Evolutionary conservation across 2,329 filamentous ascomycete species (phyloP).

Genomic region (Talaromyces piceae): DNA sequence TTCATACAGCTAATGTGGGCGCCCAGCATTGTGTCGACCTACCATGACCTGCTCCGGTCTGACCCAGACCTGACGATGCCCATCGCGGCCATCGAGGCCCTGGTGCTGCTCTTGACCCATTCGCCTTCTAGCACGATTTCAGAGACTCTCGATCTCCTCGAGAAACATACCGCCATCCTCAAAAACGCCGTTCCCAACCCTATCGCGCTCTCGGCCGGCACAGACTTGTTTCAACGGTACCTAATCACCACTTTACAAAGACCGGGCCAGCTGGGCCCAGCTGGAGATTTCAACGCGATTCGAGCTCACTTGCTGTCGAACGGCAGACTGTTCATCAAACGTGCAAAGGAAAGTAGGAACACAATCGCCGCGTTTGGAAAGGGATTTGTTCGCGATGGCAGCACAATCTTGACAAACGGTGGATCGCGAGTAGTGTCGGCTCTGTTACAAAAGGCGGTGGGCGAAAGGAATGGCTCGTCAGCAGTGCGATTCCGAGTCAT

Average conservation of each 20-base stretch:
- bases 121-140: constrained; percentile 79
- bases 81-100: constrained; percentile 84
- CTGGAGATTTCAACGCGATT: constrained; percentile 72
- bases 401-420: constrained; percentile 82
- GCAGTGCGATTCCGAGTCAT: constrained; percentile 74
- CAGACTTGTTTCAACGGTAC: constrained; percentile 91
- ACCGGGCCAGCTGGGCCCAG: constrained; percentile 43
- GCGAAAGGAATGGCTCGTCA: constrained; percentile 47
- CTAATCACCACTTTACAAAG: constrained; percentile 65
- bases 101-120: constrained; percentile 77
- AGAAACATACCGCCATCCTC: constrained; percentile 67
- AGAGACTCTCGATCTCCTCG: constrained; percentile 83
- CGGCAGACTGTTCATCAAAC: constrained; percentile 74
- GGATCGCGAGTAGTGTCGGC: constrained; percentile 77
- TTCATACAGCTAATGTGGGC: constrained; percentile 14
- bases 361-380: constrained; percentile 74
- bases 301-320: constrained; percentile 78
- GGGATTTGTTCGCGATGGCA: constrained; percentile 69
- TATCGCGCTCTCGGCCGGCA: constrained; percentile 85
- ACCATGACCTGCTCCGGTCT: constrained; percentile 54
- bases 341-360: constrained; percentile 77
- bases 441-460: constrained; percentile 65
- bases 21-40: constrained; percentile 56
- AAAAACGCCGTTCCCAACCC: constrained; percentile 77
- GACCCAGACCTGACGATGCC: constrained; percentile 91